Base-by-base conservation (phyloP, 129 eudicot genomes). In the Chrysanthemum makinoi region DNA sequence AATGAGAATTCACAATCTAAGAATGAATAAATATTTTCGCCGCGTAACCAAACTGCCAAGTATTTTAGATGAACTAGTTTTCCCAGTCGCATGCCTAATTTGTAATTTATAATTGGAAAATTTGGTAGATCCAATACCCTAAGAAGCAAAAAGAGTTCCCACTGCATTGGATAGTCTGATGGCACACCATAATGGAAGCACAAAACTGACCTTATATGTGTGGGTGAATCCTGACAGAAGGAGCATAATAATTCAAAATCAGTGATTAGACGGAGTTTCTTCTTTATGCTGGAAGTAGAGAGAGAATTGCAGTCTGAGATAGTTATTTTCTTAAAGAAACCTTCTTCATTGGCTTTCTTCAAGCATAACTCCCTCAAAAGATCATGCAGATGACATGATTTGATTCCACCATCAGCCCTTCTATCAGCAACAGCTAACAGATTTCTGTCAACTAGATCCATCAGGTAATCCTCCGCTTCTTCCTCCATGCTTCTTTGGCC, bases 31-130 rank as follows among this genome's bases (percentile, higher is more conserved):
- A 5, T 35, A 0, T 62, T 67, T 62, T 77, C 52, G 83, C 73
- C 3, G 81, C 72, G 15, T 35, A 75, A 80, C 59, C 72, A 81
- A n/a, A 89, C 73, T 26, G 86, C 90, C 4, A 88, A 17, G 75
- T 86, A 81, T 77, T 80, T 81, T 73, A 88, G 68, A 77, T 78
- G 86, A 76, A 83, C 49, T 7, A 88, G 78, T 28, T 72, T 64
- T 54, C 50, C 69, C 35, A 30, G 0, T 30, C 35, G 35, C 6
- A 3, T 30, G 35, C 35, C 35, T 30, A 85, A 65, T 10, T 76
- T 79, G 39, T 51, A 77, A 1, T 85, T 91, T 62, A 85, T 66
- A 12, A 77, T 80, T 22, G 86, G 71, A 35, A 87, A 77, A 49
- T 77, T 65, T 66, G 59, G 65, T 7, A 75, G 47, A 72, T 88